Evolutionary conservation across 257 asterid species (phyloP), one percentile per base, ranked within the genome.

Genomic region (Primulina tabacum): DNA sequence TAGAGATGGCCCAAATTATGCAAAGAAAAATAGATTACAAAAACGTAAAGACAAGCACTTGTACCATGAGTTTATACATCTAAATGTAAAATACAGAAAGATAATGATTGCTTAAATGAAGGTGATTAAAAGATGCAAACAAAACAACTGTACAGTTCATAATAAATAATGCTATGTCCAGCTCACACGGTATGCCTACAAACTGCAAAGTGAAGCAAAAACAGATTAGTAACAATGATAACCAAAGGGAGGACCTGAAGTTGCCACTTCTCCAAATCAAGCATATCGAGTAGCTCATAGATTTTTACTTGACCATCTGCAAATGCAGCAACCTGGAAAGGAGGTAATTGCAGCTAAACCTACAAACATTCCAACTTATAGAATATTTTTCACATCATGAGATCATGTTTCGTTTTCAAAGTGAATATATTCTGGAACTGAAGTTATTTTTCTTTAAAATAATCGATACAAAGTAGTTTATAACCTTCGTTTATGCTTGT

Each of bases 211-310:
- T 14, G 29, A 65, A 40, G 29, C 4, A 58, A 63, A 20, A 64
- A 38, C 12, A 55, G 57, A 60, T 40, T 52, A 43, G 59, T 16
- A 47, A 71, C 21, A 20, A 35, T 10, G 30, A 55, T 18, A 57
- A 71, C 56, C 73, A 75, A 70, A 67, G 28, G 67, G 47, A 75
- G 79, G 72, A 90, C 98, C 98, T 93, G 98, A 81, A 93, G 94
- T 75, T 93, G 98, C 97, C 98, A 93, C 66, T 81, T 89, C 79
- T 77, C 92, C 84, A 93, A 76, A 67, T 84, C 95, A 67, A 93
- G 88, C n/a, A 87, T 87, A 80, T 89, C 96, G 40, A 76, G 87
- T 38, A 88, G 94, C 85, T 87, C 95, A 75, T 80, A 89, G 71
- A 93, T 76, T 84, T 86, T 86, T 72, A 87, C 85, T 53, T 84